Evolutionary conservation across 202 grass and related monocot species (phyloP), one percentile per base, ranked within the genome.

Genomic region (Sporobolus alterniflorus): DNA sequence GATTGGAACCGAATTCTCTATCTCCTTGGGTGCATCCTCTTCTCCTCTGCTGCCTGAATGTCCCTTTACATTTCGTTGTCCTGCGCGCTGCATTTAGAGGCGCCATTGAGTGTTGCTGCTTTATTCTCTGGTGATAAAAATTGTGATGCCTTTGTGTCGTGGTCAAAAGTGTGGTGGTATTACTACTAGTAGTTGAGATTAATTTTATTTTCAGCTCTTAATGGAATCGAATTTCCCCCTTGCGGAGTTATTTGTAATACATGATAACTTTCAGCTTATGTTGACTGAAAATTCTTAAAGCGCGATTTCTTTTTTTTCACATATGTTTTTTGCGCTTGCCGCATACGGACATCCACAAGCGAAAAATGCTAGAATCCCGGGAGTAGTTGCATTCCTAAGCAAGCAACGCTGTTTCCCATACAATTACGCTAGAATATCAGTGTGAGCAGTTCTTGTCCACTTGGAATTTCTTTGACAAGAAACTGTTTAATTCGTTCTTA

Each of bases 1-100:
- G 73, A 78, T 49, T 78, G 78, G 88, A 90, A 90, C 88, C 74
- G 73, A 82, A 79, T 90, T 90, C 74, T 70, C 22, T 47, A 84
- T 54, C 43, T 70, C 25, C 50, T 43, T 64, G 82, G 30, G 62
- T 46, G 34, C 43, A 22, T 36, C 12, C 20, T 65, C 16, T 28
- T 36, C 61, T 39, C 54, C 39, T 18, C 75, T 49, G 75, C 61
- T 33, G 46, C 47, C 14, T 67, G 47, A 54, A 75, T 73, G 79
- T 79, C 69, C 68, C 77, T 83, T 74, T 83, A 31, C 88, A 64
- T 83, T 70, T 79, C 79, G n/a, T 46, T 80, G 62, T 80, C 84
- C 13, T 83, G 84, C n/a, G n/a, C n/a, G n/a, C 84, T 80, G 83
- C 79, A 80, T 90, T 62, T 48, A 17, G 64, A 90, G 75, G 84